These are phyloP conservation scores for Ensete glaucum DNA, from an alignment of 176 grass and related monocot genomes.

Conservation along the genomic window DNA sequence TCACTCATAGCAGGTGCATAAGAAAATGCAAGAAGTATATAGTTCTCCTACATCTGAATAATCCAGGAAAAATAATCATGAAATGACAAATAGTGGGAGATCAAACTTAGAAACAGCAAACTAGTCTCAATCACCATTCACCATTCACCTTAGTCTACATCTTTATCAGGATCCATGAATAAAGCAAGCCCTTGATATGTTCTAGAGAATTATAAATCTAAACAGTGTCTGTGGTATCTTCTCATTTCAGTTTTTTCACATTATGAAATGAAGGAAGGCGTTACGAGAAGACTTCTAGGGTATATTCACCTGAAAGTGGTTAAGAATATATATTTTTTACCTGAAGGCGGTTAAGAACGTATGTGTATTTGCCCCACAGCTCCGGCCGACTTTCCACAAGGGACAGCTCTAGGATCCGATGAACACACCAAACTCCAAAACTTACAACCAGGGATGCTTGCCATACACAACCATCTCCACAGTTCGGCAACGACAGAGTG, in stretches of 20 bases:
- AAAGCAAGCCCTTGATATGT: background rate
- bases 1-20: too few relatives aligned
- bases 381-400: constrained; percentile 91
- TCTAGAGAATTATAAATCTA: too few relatives aligned
- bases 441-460: constrained; percentile 53
- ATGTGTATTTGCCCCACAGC: constrained; percentile 99
- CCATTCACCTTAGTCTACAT: background rate
- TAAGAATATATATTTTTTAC: constrained; percentile 15
- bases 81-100: background rate
- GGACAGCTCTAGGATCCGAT: constrained; percentile 65
- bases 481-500: constrained; percentile 38
- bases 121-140: too few relatives aligned
- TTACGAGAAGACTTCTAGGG: background rate
- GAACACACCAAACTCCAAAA: constrained; percentile 93
- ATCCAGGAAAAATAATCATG: background rate
- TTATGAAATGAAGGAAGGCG: background rate
- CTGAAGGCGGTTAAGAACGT: constrained; percentile 97
- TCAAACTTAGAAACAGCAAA: background rate
- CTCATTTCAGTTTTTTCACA: background rate
- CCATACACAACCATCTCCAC: constrained; percentile 86
- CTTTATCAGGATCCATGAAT: too few relatives aligned
- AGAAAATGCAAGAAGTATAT: too few relatives aligned
- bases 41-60: too few relatives aligned
- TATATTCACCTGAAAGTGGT: background rate
- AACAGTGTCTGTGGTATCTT: background rate